A percentile compares a stretch with the other conserved stretches of the same genome.
Evolutionary conservation across 192 early-diverging fungal genomes (phyloP).

Genomic region (Podila horticola): DNA sequence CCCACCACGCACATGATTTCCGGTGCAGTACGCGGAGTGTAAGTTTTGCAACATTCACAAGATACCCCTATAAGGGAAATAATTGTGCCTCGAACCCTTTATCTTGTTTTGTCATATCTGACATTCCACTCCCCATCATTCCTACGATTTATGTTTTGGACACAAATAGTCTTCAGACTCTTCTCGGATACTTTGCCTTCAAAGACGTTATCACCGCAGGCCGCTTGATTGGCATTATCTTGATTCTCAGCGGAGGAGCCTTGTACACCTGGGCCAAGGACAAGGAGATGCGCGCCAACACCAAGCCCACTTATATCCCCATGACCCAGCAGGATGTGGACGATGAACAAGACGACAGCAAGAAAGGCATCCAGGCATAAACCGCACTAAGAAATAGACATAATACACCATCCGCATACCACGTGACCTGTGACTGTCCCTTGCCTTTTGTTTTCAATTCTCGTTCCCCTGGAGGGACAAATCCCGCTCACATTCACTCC

Average conservation of each 20-base stretch:
- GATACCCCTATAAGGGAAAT: no score
- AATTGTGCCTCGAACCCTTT: neutral
- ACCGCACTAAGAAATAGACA: neutral
- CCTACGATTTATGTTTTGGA: neutral
- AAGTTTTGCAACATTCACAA: constrained; percentile 1
- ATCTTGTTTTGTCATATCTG: neutral
- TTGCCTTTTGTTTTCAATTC: no score
- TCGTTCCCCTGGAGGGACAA: no score
- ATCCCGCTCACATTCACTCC: no score
- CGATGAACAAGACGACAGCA: constrained; percentile 5
- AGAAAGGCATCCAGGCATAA: neutral
- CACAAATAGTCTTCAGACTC: constrained; percentile 43
- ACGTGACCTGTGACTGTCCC: no score
- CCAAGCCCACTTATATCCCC: constrained; percentile 44
- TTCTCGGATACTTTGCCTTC: constrained; percentile 49
- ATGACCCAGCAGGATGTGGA: constrained; percentile 41
- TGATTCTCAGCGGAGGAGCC: constrained; percentile 51
- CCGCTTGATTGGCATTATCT: constrained; percentile 51
- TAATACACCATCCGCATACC: no score
- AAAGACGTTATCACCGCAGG: constrained; percentile 48
- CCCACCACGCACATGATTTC: constrained; percentile 72
- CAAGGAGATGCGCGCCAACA: constrained; percentile 40
- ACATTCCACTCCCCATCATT: neutral
- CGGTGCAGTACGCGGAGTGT: constrained; percentile 68
- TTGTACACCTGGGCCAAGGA: constrained; percentile 55